Conservation (phyloP, 768 basidiomycete species). For the Leccinum incarnatum region DNA sequence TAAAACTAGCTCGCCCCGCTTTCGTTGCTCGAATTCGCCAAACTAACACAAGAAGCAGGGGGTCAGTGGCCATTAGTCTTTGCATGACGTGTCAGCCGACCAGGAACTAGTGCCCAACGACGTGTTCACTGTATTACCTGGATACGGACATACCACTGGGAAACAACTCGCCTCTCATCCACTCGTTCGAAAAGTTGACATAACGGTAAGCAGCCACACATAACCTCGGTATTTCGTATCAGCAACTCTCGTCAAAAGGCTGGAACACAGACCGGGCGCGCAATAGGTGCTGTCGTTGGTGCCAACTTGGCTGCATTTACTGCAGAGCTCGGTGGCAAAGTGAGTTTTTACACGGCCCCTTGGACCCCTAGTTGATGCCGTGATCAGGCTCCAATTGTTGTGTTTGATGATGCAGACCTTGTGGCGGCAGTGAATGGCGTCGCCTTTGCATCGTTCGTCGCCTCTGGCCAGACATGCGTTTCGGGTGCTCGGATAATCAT, state of each 20-base stretch:
- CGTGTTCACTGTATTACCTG: conserved; percentile 72
- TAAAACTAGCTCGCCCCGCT: conserved; percentile 64
- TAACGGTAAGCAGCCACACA: conserved; percentile 55
- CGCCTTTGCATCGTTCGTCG: conserved; percentile 81
- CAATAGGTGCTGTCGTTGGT: conserved; percentile 70
- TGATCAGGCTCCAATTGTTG: conserved; percentile 68
- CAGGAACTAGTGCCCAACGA: conserved; percentile 62
- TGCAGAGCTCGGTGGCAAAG: conserved; percentile 87
- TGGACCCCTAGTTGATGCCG: not conserved
- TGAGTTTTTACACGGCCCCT: conserved; percentile 20
- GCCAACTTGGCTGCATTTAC: conserved; percentile 72
- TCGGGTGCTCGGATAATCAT: conserved; percentile 83
- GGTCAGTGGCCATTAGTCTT: conserved; percentile 38
- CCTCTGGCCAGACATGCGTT: conserved; percentile 89
- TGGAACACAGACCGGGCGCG: conserved; percentile 75
- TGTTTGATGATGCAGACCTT: conserved; percentile 78
- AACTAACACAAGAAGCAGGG: conserved; percentile 63
- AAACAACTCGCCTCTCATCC: conserved; percentile 63
- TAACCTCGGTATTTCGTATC: not conserved
- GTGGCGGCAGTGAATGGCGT: conserved; percentile 75
- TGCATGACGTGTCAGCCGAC: not conserved
- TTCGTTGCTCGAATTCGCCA: conserved; percentile 73
- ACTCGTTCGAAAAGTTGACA: conserved; percentile 73
- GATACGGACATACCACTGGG: conserved; percentile 64
- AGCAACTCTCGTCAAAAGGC: conserved; percentile 43